Conservation (phyloP, 331 rosid genomes). For the Quercus lobata region DNA sequence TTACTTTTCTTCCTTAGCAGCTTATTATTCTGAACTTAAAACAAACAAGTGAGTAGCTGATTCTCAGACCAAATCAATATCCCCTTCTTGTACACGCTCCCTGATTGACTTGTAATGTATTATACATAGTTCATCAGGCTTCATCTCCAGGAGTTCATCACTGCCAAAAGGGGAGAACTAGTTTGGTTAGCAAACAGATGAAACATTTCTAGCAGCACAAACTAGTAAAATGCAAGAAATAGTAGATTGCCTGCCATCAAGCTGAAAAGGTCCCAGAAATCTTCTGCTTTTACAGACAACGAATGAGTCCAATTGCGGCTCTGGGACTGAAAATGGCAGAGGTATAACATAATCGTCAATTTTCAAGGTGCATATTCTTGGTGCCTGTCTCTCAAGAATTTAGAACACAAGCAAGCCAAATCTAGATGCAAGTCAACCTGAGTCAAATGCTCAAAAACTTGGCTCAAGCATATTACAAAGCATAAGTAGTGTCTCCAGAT, state of each 20-base stretch:
- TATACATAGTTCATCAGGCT: slow-evolving; percentile 57
- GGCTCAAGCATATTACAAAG: neutral
- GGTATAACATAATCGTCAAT: neutral
- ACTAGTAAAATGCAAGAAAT: slow-evolving; percentile 5
- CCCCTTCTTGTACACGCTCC: slow-evolving; percentile 43
- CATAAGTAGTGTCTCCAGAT: neutral
- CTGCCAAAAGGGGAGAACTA: slow-evolving; percentile 22
- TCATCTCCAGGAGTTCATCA: slow-evolving; percentile 83
- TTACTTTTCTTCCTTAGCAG: neutral
- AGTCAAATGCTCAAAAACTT: neutral
- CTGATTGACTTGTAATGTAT: slow-evolving; percentile 53
- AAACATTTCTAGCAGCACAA: neutral
- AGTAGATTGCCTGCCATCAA: slow-evolving; percentile 59
- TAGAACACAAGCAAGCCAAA: neutral
- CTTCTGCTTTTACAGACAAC: slow-evolving; percentile 88
- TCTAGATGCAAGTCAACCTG: neutral
- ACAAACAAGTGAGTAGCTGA: neutral
- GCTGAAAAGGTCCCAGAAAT: slow-evolving; percentile 79
- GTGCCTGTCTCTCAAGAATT: neutral
- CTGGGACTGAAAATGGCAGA: slow-evolving; percentile 58
- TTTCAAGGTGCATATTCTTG: neutral
- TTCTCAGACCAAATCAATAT: slow-evolving; percentile 35
- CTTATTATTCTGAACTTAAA: neutral
- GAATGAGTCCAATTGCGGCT: slow-evolving; percentile 71
- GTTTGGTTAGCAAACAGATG: neutral